phyloP scores from a whole-genome alignment of 1,139 yeast species.

The Taphrina confusa region DNA sequence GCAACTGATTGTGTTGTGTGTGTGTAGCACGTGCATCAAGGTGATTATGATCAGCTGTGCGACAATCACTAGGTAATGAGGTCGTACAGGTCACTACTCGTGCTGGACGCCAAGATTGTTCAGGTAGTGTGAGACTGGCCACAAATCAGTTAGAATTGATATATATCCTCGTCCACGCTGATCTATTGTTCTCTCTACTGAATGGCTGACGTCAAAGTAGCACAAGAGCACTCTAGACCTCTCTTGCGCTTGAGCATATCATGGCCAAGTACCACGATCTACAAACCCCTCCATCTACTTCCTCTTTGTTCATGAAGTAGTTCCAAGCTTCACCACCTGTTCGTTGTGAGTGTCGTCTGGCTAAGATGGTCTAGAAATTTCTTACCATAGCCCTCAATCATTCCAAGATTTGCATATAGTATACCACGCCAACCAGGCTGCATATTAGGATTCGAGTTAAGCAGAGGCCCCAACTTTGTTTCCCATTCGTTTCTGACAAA shows the following conservation, averaged over 20 bases:
- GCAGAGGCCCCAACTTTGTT: not conserved
- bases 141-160: too few relatives aligned
- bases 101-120: too few relatives aligned
- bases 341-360: not conserved
- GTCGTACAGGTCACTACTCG: too few relatives aligned
- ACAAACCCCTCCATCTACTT: slow-evolving; percentile 11
- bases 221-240: too few relatives aligned
- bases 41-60: too few relatives aligned
- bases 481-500: slow-evolving; percentile 16
- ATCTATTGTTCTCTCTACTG: too few relatives aligned
- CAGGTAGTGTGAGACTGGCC: too few relatives aligned
- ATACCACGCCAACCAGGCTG: slow-evolving; percentile 21
- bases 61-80: too few relatives aligned
- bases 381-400: slow-evolving; percentile 15
- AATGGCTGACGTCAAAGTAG: too few relatives aligned
- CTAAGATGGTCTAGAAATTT: not conserved
- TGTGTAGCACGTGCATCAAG: too few relatives aligned
- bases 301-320: not conserved
- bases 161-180: too few relatives aligned
- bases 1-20: too few relatives aligned
- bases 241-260: slow-evolving; percentile 4
- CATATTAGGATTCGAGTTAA: not conserved
- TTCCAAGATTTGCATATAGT: slow-evolving; percentile 4
- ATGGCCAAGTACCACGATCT: slow-evolving; percentile 18
- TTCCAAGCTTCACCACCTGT: slow-evolving; percentile 12